A percentile compares a stretch with the other conserved stretches of the same genome.
phyloP scores from a whole-genome alignment of 768 basidiomycete species.

The Boletellus ananas region DNA sequence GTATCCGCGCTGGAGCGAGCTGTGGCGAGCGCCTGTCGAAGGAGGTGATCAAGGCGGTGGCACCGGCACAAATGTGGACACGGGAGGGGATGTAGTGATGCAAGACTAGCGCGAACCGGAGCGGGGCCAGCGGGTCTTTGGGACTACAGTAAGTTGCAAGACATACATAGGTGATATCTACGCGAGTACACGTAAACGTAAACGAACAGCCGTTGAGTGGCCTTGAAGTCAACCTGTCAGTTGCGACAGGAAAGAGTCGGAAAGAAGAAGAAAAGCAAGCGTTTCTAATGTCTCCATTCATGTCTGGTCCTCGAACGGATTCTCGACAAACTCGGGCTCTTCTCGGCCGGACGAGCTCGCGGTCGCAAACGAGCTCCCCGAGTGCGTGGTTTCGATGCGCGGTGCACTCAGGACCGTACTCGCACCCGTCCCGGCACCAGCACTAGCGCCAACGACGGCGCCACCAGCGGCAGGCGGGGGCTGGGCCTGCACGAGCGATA shows the following conservation, averaged over 20 bases:
- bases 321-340: constrained; percentile 71
- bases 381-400: constrained; percentile 5
- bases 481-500: constrained; percentile 45
- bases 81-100: constrained; percentile 26
- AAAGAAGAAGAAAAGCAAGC: neutral
- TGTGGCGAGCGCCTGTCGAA: constrained; percentile 37
- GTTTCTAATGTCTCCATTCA: constrained; percentile 1
- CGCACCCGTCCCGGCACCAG: neutral
- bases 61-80: neutral
- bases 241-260: neutral
- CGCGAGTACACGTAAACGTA: too few species aligned
- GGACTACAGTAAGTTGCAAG: too few species aligned
- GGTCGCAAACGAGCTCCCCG: constrained; percentile 11
- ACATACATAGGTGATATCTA: too few species aligned
- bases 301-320: constrained; percentile 60
- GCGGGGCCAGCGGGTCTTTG: too few species aligned
- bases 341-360: constrained; percentile 38
- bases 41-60: neutral
- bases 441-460: neutral
- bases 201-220: too few species aligned
- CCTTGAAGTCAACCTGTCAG: too few species aligned
- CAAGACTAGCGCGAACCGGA: constrained; percentile 6
- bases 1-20: constrained; percentile 79
- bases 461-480: constrained; percentile 24
- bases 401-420: neutral